phyloP scores from a whole-genome alignment of 2,329 filamentous ascomycete genomes.

The Fusarium newnesense region DNA sequence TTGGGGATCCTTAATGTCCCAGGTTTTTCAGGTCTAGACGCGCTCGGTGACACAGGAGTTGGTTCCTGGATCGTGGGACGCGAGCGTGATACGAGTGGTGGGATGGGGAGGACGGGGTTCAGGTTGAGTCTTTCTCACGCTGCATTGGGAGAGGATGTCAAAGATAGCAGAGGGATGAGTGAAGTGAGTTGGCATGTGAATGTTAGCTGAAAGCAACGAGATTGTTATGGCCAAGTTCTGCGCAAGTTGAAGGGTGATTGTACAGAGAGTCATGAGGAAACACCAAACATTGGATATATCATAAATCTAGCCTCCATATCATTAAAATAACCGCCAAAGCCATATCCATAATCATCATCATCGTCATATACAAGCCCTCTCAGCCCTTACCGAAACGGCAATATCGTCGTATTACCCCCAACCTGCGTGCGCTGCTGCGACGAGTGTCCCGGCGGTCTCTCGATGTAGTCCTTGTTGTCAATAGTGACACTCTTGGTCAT shows the following conservation, averaged over 20 bases:
- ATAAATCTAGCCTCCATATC: constrained; percentile 39
- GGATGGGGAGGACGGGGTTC: constrained; percentile 4
- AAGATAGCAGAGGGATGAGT: background rate
- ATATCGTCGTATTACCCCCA: constrained; percentile 48
- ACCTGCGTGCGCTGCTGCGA: constrained; percentile 46
- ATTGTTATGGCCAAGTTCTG: too few relatives aligned
- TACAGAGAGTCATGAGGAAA: background rate
- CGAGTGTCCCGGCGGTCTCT: constrained; percentile 50
- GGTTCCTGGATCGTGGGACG: constrained; percentile 37
- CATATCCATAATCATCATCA: constrained; percentile 33
- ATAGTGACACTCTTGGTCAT: constrained; percentile 96
- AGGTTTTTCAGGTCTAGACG: constrained; percentile 10
- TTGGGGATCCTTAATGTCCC: constrained; percentile 29
- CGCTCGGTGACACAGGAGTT: constrained; percentile 5
- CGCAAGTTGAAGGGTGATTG: too few relatives aligned
- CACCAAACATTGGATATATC: constrained; percentile 38
- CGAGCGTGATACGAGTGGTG: constrained; percentile 27
- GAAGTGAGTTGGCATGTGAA: background rate
- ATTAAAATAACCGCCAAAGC: constrained; percentile 36
- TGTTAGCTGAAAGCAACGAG: background rate
- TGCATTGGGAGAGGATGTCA: background rate
- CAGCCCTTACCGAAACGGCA: constrained; percentile 48
- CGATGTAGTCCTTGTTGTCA: constrained; percentile 83
- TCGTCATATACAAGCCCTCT: constrained; percentile 31
- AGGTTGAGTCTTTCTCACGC: constrained; percentile 7